These are phyloP conservation scores for Sugiyamaella neomexicana DNA, from an alignment of 1,139 yeast species.

Conservation along the genomic window DNA sequence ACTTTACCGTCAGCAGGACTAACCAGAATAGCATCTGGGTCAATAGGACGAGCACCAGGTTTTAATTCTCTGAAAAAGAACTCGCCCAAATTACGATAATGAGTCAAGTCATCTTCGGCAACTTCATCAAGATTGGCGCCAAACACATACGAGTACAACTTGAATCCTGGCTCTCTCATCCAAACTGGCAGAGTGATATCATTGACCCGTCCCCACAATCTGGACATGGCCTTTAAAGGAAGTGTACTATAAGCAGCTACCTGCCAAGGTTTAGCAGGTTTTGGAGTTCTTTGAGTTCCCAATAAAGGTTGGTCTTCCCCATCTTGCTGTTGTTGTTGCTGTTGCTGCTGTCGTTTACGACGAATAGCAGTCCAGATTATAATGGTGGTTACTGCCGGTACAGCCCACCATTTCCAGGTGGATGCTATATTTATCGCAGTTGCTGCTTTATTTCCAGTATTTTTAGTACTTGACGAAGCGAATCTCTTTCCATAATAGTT, in stretches of 20 bases:
- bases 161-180: constrained; percentile 82
- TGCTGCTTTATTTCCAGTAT: neutral
- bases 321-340: constrained; percentile 18
- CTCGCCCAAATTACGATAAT: constrained; percentile 80
- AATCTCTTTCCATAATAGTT: constrained; percentile 15
- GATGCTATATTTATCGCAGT: neutral
- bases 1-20: constrained; percentile 96
- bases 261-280: constrained; percentile 79
- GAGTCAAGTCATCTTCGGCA: constrained; percentile 73
- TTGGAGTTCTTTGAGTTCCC: constrained; percentile 42
- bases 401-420: constrained; percentile 59
- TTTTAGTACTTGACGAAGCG: constrained; percentile 15
- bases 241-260: constrained; percentile 85
- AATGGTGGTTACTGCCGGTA: constrained; percentile 58
- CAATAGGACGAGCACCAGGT: constrained; percentile 80
- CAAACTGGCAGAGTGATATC: constrained; percentile 81
- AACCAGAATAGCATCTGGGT: constrained; percentile 57
- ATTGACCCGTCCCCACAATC: constrained; percentile 93
- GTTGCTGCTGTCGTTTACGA: constrained; percentile 33
- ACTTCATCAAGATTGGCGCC: constrained; percentile 91
- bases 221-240: constrained; percentile 86
- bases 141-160: constrained; percentile 72
- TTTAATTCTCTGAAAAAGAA: constrained; percentile 83
- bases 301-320: constrained; percentile 24
- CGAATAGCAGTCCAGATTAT: constrained; percentile 66